These are phyloP conservation scores for Phytophthora ohioensis DNA, from an alignment of 352 stramenopile genomes.

Conservation along the genomic window DNA sequence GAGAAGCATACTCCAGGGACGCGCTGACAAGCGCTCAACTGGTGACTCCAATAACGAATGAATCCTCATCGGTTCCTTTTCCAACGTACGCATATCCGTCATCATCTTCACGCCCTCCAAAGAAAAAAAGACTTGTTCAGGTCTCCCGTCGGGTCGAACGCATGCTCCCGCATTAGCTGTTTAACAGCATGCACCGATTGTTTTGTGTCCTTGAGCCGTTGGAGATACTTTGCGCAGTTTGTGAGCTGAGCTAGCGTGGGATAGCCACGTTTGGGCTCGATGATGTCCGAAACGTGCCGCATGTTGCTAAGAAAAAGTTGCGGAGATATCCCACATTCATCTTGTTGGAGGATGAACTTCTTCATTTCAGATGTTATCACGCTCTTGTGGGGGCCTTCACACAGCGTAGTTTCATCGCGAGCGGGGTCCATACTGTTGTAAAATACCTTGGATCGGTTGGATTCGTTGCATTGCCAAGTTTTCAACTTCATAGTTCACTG, in stretches of 20 bases:
- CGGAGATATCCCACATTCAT: conserved; percentile 6
- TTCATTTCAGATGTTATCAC: conserved; percentile 15
- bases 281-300: not conserved
- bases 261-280: not conserved
- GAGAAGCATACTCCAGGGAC: not conserved
- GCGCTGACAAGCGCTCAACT: conserved; percentile 1
- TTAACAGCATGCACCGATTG: not conserved
- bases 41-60: conserved; percentile 5
- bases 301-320: conserved; percentile 10
- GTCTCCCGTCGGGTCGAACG: conserved; percentile 9
- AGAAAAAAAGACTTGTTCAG: conserved; percentile 6
- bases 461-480: not conserved
- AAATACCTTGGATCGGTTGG: not conserved
- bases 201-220: not conserved
- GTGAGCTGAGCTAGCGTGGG: conserved; percentile 2
- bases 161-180: not conserved
- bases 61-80: conserved; percentile 11
- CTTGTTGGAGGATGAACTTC: conserved; percentile 18
- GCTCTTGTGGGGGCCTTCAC: not conserved
- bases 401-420: not conserved
- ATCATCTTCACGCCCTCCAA: conserved; percentile 1
- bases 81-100: conserved; percentile 1
- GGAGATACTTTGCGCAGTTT: conserved; percentile 7
- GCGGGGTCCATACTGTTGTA: not conserved
- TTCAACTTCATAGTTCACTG: not conserved